Conservation (phyloP, 2,329 filamentous ascomycete genomes). For the Pestalotiopsis sp. region DNA sequence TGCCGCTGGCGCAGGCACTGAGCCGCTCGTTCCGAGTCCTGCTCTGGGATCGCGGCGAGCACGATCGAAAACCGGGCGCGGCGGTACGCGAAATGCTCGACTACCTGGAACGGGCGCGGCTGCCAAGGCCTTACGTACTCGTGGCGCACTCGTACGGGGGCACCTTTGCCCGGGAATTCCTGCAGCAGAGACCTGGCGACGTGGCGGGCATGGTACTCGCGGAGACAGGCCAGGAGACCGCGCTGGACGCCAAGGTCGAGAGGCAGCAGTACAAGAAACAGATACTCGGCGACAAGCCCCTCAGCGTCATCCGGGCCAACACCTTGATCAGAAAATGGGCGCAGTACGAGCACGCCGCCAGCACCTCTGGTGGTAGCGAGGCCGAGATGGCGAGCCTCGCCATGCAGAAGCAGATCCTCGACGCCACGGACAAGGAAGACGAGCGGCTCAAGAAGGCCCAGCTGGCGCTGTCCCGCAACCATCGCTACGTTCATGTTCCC, state of each 20-base stretch:
- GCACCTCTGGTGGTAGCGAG: neutral
- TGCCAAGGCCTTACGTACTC: slow-evolving; percentile 26
- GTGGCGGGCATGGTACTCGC: slow-evolving; percentile 29
- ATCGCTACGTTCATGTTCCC: slow-evolving; percentile 25
- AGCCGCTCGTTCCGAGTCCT: slow-evolving; percentile 24
- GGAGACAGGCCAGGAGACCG: slow-evolving; percentile 34
- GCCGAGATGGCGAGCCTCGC: slow-evolving; percentile 7
- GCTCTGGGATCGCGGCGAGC: slow-evolving; percentile 24
- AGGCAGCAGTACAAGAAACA: slow-evolving; percentile 21
- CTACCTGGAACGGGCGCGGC: slow-evolving; percentile 16
- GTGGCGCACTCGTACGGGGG: slow-evolving; percentile 34
- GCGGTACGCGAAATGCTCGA: slow-evolving; percentile 23
- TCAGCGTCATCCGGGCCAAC: slow-evolving; percentile 30
- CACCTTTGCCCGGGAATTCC: slow-evolving; percentile 29
- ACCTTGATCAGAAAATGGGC: slow-evolving; percentile 24
- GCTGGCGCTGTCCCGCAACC: slow-evolving; percentile 23
- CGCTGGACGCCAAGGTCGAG: slow-evolving; percentile 24
- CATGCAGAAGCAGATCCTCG: slow-evolving; percentile 22
- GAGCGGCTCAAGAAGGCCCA: slow-evolving; percentile 30
- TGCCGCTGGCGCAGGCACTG: slow-evolving; percentile 22
- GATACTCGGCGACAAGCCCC: slow-evolving; percentile 24
- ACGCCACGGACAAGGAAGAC: slow-evolving; percentile 25
- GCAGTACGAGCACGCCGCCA: slow-evolving; percentile 20
- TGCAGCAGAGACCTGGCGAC: slow-evolving; percentile 17
- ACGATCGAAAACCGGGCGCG: slow-evolving; percentile 16